A percentile compares a stretch with the other conserved stretches of the same genome.
Conservation (phyloP, 257 asterid species). For the Lycium ferocissimum region DNA sequence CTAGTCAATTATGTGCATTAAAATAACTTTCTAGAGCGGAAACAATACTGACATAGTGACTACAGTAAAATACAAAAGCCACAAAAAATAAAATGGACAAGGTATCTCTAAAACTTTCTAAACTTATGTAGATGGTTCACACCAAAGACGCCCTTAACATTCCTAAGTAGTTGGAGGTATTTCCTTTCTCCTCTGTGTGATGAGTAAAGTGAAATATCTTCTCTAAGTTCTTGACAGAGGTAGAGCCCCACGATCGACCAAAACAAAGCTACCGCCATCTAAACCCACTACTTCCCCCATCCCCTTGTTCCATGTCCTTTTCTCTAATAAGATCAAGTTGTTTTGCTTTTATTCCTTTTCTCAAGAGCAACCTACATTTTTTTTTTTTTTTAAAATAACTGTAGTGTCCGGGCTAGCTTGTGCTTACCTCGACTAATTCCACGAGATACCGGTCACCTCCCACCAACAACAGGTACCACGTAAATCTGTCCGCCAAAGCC, state of each 20-base stretch:
- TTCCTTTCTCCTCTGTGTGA: background rate
- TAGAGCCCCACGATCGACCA: background rate
- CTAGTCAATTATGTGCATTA: background rate
- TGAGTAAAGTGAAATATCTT: background rate
- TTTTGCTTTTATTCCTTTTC: conserved; percentile 7
- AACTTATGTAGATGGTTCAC: background rate
- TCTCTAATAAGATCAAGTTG: background rate
- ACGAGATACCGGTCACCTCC: too few relatives aligned
- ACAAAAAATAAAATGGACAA: background rate
- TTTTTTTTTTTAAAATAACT: too few relatives aligned
- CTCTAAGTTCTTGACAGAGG: background rate
- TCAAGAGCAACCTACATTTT: background rate
- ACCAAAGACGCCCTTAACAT: background rate
- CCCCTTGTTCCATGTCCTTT: background rate
- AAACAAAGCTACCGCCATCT: background rate
- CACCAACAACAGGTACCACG: too few relatives aligned
- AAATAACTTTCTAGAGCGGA: background rate
- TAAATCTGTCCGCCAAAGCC: too few relatives aligned
- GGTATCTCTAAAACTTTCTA: background rate
- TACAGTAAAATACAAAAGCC: background rate
- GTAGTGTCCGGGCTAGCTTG: too few relatives aligned
- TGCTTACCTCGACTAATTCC: too few relatives aligned
- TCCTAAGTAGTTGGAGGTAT: background rate
- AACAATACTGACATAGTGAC: background rate
- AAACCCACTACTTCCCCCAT: background rate